Evolutionary conservation across 2,329 filamentous ascomycete genomes (phyloP), one percentile per base, ranked within the genome.

Genomic region (Westerdykella sp.): DNA sequence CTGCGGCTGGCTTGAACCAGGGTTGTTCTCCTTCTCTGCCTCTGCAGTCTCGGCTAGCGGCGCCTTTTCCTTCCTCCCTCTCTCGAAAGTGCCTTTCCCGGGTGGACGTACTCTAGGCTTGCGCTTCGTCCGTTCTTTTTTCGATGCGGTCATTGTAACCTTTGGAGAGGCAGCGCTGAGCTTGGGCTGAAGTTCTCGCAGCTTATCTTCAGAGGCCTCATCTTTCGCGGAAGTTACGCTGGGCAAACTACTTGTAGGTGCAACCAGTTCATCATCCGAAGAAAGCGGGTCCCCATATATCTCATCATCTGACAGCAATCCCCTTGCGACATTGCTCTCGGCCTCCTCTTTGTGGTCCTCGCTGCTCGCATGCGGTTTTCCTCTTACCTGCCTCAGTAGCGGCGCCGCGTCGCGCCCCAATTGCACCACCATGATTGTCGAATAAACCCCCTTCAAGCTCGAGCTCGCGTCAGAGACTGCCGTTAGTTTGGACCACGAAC

Each of bases 321-420:
- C 28, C 30, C 28, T 7, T 34, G 7, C 31, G 22, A 22, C 11
- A 34, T 34, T 2, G 21, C 25, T 28, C 32, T 35, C 14, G 6
- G 18, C 18, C 11, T 48, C 46, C 21, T 65, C 59, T 21, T 65
- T 60, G 40, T 71, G 68, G 37, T 70, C 62, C 1, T 67, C 54
- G 5, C 54, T 43, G 5, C 48, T 59, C 14, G 68, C 69, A 53
- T 72, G 66, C 22, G 50, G 50, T 42, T 60, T 62, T 25, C 59
- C 57, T 1, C 45, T 38, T 5, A 70, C 66, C 5, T 11, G 56
- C 7, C 43, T 44, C 6, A 71, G 54, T 6, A 72, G 52, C 21
- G 25, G 48, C 3, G 39, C 18, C 12, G 43, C 45, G 16, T 47
- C 37, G 35, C 46, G 48, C 11, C 15, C 35, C 28, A 57, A 40